Conservation (phyloP, 2,329 filamentous ascomycete genomes). For the Rhynchosporium graminicola region DNA sequence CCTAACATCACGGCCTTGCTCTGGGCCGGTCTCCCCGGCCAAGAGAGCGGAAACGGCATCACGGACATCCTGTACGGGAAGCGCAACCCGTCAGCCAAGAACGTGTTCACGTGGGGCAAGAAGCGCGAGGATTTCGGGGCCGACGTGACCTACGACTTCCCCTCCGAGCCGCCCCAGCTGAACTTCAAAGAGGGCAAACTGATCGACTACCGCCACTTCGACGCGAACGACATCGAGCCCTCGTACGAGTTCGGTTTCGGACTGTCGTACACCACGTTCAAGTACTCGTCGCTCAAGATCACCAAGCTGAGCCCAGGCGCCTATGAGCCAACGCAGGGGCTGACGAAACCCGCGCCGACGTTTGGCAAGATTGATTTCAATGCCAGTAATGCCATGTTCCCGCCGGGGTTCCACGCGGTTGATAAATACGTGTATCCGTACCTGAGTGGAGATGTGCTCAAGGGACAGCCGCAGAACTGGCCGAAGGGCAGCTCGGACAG, state of each 20-base stretch:
- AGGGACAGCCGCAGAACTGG: conserved; percentile 22
- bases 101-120: conserved; percentile 78
- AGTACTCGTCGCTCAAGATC: conserved; percentile 64
- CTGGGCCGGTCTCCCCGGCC: conserved; percentile 81
- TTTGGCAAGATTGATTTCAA: conserved; percentile 64
- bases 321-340: conserved; percentile 56
- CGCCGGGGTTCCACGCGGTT: conserved; percentile 50
- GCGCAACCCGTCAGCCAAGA: conserved; percentile 73
- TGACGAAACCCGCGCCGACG: conserved; percentile 62
- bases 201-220: conserved; percentile 80
- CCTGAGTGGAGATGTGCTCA: conserved; percentile 48
- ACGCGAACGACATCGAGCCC: conserved; percentile 61
- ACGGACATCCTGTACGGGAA: conserved; percentile 79
- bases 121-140: conserved; percentile 46
- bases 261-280: conserved; percentile 76
- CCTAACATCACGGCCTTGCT: conserved; percentile 82
- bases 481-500: conserved; percentile 47
- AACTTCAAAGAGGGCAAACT: conserved; percentile 78
- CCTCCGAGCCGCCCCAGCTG: conserved; percentile 59
- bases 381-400: conserved; percentile 66
- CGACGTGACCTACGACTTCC: conserved; percentile 44
- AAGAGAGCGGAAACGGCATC: conserved; percentile 80
- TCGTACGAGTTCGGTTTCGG: conserved; percentile 82
- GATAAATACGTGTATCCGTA: conserved; percentile 56
- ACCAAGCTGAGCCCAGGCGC: conserved; percentile 31